Evolutionary conservation across 108 stramenopile genomes (phyloP), one percentile per base, ranked within the genome.

Genomic region (Parmales sp.): DNA sequence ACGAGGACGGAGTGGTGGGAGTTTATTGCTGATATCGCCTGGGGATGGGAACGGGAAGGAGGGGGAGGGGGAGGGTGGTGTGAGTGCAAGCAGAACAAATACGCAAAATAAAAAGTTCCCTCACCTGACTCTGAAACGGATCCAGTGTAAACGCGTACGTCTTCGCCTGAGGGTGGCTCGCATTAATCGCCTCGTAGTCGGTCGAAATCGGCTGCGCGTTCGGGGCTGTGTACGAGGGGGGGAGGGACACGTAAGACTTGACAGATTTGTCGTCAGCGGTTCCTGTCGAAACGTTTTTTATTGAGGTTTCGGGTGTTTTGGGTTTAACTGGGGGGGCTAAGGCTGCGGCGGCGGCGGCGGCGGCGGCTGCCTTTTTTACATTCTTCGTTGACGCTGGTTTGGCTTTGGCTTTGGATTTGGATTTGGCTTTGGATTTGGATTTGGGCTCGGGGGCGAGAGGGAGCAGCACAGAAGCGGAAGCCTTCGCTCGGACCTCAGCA

Each of bases 121-220:
- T n/a, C n/a, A n/a, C n/a, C n/a, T n/a, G n/a, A 9, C 50, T 31
- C 75, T 99, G 97, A 74, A 99, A 99, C 5, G 93, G 93, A 78
- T 99, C 99, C 29, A 99, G 78, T 37, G 74, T 71, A 78, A 98
- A 99, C 0, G 94, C 80, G 70, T 96, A 99, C 36, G 69, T 77
- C 79, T 96, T 98, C 50, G 99, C 97, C 7, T 85, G 92, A 45
- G 51, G 83, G 63, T 34, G 73, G 79, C 68, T 65, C 43, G 71
- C 65, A 63, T 31, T 46, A 6, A 34, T 51, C 1, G 46, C 25
- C 63, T 22, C 51, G 1, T 39, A 18, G 37, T 25, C 54, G 51
- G 25, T 28, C 45, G 46, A 45, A 44, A 26, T 26, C 20, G 5
- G 38, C 72, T 38, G 77, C 77, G 8, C 72, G 68, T 18, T 69